Percentiles rank a stretch among this genome's conserved stretches.
phyloP scores from a whole-genome alignment of 2,329 filamentous ascomycete species.

The Cladophialophora chaetospira region DNA sequence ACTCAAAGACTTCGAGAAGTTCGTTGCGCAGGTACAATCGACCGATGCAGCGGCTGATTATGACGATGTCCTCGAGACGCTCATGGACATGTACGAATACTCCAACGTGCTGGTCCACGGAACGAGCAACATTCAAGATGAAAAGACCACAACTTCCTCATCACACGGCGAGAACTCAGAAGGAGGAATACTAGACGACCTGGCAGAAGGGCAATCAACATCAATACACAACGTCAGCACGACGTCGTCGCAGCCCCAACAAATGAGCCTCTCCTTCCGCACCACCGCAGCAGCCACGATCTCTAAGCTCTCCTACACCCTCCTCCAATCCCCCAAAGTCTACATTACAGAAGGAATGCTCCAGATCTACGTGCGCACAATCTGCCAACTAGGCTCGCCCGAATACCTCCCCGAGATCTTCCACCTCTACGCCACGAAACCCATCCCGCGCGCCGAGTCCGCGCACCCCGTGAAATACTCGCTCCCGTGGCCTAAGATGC shows the following conservation, averaged over 20 bases:
- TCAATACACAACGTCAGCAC: not conserved
- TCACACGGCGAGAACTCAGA: conserved; percentile 38
- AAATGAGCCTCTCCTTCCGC: conserved; percentile 37
- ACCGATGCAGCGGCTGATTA: conserved; percentile 13
- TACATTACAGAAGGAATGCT: conserved; percentile 77
- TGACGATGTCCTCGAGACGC: conserved; percentile 16
- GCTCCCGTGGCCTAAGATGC: conserved; percentile 66
- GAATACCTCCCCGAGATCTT: conserved; percentile 79
- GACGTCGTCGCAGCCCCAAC: conserved; percentile 23
- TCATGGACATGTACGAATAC: conserved; percentile 21
- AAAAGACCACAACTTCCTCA: conserved; percentile 3
- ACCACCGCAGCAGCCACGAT: conserved; percentile 47
- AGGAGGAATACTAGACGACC: conserved; percentile 37
- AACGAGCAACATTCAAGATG: conserved; percentile 19
- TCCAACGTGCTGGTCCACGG: conserved; percentile 28
- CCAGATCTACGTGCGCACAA: conserved; percentile 72
- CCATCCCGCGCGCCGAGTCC: conserved; percentile 62
- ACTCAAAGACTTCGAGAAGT: conserved; percentile 17
- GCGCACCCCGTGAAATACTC: conserved; percentile 60
- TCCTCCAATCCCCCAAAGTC: conserved; percentile 73
- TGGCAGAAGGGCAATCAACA: conserved; percentile 30
- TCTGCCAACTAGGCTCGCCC: conserved; percentile 71
- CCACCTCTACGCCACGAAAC: conserved; percentile 80
- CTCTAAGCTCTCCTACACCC: conserved; percentile 62
- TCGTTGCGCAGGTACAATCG: conserved; percentile 23